Percentiles rank a stretch among this genome's conserved stretches.
These are phyloP conservation scores for Lippia alba DNA, from an alignment of 305 asterid species.

Conservation along the genomic window DNA sequence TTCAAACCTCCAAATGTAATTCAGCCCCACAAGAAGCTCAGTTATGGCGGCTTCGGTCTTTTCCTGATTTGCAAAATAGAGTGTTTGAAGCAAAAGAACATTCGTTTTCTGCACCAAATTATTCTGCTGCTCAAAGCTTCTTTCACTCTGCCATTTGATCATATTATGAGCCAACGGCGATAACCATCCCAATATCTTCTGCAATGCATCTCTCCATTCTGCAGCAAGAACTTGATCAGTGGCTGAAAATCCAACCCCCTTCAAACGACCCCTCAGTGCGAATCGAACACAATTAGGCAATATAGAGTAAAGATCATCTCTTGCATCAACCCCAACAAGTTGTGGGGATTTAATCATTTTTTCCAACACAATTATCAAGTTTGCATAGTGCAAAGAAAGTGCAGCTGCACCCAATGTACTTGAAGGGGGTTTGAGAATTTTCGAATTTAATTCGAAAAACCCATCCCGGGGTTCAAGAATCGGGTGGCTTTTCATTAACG, in stretches of 20 bases:
- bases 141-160: constrained; percentile 97
- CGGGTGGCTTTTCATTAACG: constrained; percentile 45
- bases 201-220: constrained; percentile 91
- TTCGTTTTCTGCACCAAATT: constrained; percentile 56
- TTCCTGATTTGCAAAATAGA: constrained; percentile 76
- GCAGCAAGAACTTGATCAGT: constrained; percentile 74
- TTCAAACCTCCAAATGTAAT: constrained; percentile 94
- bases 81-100: constrained; percentile 73
- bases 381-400: constrained; percentile 80
- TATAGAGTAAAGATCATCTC: constrained; percentile 87
- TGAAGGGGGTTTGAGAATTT: constrained; percentile 64
- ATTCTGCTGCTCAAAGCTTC: constrained; percentile 88
- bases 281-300: constrained; percentile 70
- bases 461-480: constrained; percentile 31
- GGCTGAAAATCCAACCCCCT: constrained; percentile 81
- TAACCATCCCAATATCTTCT: constrained; percentile 80
- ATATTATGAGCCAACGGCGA: constrained; percentile 92
- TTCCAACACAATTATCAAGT: constrained; percentile 80
- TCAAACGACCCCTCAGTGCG: constrained; percentile 61
- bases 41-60: constrained; percentile 98
- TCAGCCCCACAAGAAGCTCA: constrained; percentile 89
- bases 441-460: constrained; percentile 60
- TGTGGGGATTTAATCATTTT: constrained; percentile 93
- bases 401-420: constrained; percentile 77
- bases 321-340: constrained; percentile 79